Evolutionary conservation across 2,329 filamentous ascomycete genomes (phyloP), one percentile per base, ranked within the genome.

Genomic region (Diaporthe helianthi): DNA sequence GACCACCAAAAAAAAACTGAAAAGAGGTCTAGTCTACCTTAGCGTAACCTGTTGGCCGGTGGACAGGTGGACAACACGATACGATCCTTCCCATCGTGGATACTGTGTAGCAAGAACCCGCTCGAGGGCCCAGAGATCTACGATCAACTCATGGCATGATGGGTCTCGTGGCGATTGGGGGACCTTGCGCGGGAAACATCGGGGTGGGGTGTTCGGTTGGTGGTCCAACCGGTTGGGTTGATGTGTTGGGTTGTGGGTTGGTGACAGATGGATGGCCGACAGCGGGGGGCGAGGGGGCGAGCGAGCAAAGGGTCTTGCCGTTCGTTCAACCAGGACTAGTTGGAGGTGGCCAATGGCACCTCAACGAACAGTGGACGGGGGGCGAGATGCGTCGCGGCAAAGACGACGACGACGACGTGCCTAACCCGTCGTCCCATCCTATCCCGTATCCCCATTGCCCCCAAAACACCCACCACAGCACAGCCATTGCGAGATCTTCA

Each of bases 61-160:
- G n/a, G 26, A 41, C 13, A 46, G 41, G 41, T 24, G 26, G 58
- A 22, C n/a, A 63, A 63, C 44, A 49, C 44, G 44, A 58, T 58
- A 10, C n/a, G 10, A 46, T 46, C 55, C 38, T 46, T 29, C 58
- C 7, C 41, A 44, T 44, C 36, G 22, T 60, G 54, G 44, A 5
- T 5, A 13, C 36, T 38, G 36, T 3, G n/a, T 24, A 63, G 41
- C 19, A 22, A 47, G 36, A 61, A 61, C 41, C 55, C 41, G 41
- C 41, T 4, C 6, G 36, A 10, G 55, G 55, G 12, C 36, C 54
- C 26, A 61, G 41, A 63, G 58, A 63, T 63, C 58, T 63, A 63
- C 44, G 58, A 63, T 63, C 44, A 63, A 15, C 44, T 63, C 58
- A 49, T 49, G n/a, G n/a, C n/a, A n/a, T n/a, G n/a, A n/a, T n/a